Evolutionary conservation across 306 rosid species (phyloP), one percentile per base, ranked within the genome.

Genomic region (Datisca glomerata): DNA sequence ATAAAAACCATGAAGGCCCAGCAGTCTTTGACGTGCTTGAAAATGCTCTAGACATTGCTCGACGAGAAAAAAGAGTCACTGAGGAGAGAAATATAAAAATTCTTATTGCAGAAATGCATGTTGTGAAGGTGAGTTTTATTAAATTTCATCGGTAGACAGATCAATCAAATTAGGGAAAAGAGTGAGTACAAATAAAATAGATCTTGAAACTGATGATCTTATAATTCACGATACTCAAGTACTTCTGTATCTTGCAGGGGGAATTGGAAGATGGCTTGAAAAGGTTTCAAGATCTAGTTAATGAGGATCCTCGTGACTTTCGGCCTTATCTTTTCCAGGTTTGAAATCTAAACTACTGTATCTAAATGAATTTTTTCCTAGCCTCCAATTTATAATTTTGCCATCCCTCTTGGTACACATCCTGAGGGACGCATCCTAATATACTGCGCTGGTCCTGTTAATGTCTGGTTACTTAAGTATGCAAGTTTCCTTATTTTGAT

Each of bases 321-420:
- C 78, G 94, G 43, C 94, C 94, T 52, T 83, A 83, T 72, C 87
- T 87, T 61, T 83, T 87, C 59, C 82, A 65, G 93, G 97, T 83
- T 41, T 34, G 23, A 14, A 14, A 44, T 34, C 14, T 16, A 45
- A 14, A 7, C 9, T 45, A 13, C 35, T 9, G 7, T 8, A n/a
- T 15, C 3, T 17, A 21, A 1, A 17, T 6, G 36, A 16, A 20
- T 25, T 45, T 27, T 27, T 24, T 17, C 4, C 12, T 45, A 45
- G 12, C 24, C 15, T 43, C 25, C 9, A 3, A 4, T 11, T 32
- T 4, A 32, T 32, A 32, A 15, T 32, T 19, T 18, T 22, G 23
- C 4, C 23, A 15, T 6, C 21, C 34, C 4, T 44, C 10, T 25
- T n/a, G n/a, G n/a, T n/a, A n/a, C n/a, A n/a, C n/a, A n/a, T n/a